Conservation (phyloP, 306 rosid species). For the Rubus parviflorus region DNA sequence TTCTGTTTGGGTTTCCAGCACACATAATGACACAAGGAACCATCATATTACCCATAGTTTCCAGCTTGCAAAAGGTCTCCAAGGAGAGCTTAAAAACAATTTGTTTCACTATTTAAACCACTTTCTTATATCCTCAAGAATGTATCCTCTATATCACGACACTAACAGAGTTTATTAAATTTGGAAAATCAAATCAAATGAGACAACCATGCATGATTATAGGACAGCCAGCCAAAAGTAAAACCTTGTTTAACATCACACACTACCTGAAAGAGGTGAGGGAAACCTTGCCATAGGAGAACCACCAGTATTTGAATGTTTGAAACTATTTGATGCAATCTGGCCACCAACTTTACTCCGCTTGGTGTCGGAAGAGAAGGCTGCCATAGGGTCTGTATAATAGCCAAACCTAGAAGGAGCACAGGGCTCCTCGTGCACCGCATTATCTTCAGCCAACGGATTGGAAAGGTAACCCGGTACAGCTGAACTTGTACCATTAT, state of each 20-base stretch:
- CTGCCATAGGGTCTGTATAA: constrained; percentile 89
- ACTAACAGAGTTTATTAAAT: not conserved
- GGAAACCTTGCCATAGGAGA: constrained; percentile 37
- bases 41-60: not conserved
- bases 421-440: constrained; percentile 30
- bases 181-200: not conserved
- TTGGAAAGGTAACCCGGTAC: constrained; percentile 58
- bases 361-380: constrained; percentile 61
- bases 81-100: not conserved
- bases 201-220: not conserved
- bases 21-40: not conserved
- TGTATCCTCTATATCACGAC: not conserved
- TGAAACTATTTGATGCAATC: constrained; percentile 30
- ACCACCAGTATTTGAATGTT: constrained; percentile 36
- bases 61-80: not conserved
- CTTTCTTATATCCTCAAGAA: not conserved
- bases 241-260: not conserved
- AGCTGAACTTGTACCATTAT: constrained; percentile 23
- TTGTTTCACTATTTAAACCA: not conserved
- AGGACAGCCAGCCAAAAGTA: not conserved
- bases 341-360: constrained; percentile 32
- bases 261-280: constrained; percentile 48
- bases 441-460: constrained; percentile 61
- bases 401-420: constrained; percentile 71
- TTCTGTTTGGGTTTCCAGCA: not conserved